Conservation (phyloP, 1,139 yeast genomes). For the Saccharomyces pastorianus region DNA sequence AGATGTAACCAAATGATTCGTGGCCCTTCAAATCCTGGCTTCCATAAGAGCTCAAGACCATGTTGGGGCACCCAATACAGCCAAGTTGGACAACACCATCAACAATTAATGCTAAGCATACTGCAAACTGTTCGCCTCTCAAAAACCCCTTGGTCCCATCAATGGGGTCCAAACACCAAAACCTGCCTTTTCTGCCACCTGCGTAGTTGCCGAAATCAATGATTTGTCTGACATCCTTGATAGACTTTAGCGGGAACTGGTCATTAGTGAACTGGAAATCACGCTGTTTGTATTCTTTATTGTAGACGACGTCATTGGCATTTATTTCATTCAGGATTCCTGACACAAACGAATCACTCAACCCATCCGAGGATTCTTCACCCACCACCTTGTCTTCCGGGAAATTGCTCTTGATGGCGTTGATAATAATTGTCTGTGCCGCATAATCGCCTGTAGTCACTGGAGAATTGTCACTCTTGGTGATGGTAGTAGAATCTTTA, state of each 20-base stretch:
- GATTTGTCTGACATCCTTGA: conserved; percentile 48
- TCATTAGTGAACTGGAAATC: conserved; percentile 34
- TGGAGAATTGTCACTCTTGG: conserved; percentile 85
- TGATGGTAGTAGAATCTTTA: conserved; percentile 52
- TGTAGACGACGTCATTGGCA: conserved; percentile 33
- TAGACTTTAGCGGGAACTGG: conserved; percentile 28
- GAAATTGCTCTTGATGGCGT: conserved; percentile 70
- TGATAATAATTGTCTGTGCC: conserved; percentile 86
- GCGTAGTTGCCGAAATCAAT: conserved; percentile 72
- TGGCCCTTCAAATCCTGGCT: conserved; percentile 25
- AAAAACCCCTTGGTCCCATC: conserved; percentile 97
- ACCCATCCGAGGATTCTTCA: conserved; percentile 75
- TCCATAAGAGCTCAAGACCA: conserved; percentile 31
- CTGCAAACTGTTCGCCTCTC: conserved; percentile 94
- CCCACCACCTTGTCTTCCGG: conserved; percentile 86
- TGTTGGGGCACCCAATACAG: conserved; percentile 92
- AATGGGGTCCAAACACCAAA: conserved; percentile 97
- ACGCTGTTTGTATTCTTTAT: conserved; percentile 9
- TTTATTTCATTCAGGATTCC: conserved; percentile 45
- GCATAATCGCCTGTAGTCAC: conserved; percentile 96
- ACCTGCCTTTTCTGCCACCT: conserved; percentile 73
- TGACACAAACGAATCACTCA: conserved; percentile 44
- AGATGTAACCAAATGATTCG: conserved; percentile 33
- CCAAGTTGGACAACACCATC: conserved; percentile 83
- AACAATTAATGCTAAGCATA: conserved; percentile 81